A percentile compares a stretch with the other conserved stretches of the same genome.
Conservation (phyloP, 148 eudicot species). For the Camellia sinensis region DNA sequence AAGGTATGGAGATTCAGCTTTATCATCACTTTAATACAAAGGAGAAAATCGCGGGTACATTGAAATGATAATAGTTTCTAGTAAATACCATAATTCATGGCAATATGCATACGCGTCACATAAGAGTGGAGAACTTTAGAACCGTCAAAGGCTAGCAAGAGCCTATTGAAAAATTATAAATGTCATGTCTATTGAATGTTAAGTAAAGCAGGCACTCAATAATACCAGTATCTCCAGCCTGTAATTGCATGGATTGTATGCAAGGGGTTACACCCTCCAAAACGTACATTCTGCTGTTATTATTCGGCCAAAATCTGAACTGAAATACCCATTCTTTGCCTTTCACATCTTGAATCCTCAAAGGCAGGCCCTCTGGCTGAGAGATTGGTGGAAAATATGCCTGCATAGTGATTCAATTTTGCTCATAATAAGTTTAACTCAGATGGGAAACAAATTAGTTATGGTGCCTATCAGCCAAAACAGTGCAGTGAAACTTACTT, state of each 20-base stretch:
- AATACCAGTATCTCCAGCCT: constrained; percentile 98
- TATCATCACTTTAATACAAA: constrained; percentile 2
- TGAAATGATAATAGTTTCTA: constrained; percentile 3
- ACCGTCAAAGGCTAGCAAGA: not conserved
- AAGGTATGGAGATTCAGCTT: not conserved
- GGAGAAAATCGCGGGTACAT: not conserved
- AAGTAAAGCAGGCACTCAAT: not conserved
- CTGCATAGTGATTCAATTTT: constrained; percentile 40
- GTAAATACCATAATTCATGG: not conserved
- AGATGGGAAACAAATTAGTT: not conserved
- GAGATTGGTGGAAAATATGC: constrained; percentile 97
- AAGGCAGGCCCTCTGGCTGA: constrained; percentile 95
- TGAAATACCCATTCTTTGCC: constrained; percentile 98
- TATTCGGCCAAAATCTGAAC: constrained; percentile 99
- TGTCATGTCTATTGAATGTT: not conserved
- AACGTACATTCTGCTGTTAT: constrained; percentile 98
- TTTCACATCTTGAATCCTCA: constrained; percentile 91
- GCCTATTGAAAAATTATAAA: not conserved
- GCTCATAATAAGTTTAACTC: constrained; percentile 13
- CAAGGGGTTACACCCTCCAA: constrained; percentile 99
- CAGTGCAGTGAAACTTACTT: constrained; percentile 52
- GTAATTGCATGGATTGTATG: constrained; percentile 95
- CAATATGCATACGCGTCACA: not conserved
- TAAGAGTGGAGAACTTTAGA: not conserved
- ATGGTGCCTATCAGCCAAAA: constrained; percentile 2